Evolutionary conservation across 345 rosid species (phyloP), one percentile per base, ranked within the genome.

Genomic region (Durio zibethinus): DNA sequence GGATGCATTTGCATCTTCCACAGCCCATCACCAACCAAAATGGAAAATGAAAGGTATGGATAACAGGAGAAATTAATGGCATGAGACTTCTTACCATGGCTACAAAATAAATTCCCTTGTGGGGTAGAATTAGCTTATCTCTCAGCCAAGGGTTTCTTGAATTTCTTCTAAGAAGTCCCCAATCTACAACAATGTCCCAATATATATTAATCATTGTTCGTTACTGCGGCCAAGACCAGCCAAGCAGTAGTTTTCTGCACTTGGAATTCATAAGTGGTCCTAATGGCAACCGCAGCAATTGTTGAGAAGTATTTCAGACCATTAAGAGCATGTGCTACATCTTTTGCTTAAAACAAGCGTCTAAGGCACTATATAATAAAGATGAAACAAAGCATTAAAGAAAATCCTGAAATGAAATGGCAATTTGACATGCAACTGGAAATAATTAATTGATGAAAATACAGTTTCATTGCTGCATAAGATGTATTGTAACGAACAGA

Each of bases 91-190:
- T 85, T 85, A 90, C 97, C 89, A 94, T 92, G 73, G 89, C 98
- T 57, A 83, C 18, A 74, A 79, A 92, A 83, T 94, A 94, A n/a
- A 89, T 83, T 52, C 86, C 83, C 82, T 61, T 86, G 83, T 82
- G 57, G 7, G 89, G 88, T 57, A 92, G 12, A 48, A 86, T 40
- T 48, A 94, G 94, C 79, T 92, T 90, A 62, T 94, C 98, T 82
- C 98, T 89, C 63, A 94, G 81, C 94, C 95, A 94, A 25, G 89
- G 89, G 84, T 93, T 93, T 25, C 61, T 86, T 10, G 97, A 87
- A 78, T 86, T 67, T 40, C 85, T 66, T 63, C 75, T 76, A 79
- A 93, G 83, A 66, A 92, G 95, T 72, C 97, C 98, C 97, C 98
- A 90, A 43, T 92, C 97, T 9, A 79, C 80, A 59, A 87, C 90